Evolutionary conservation across 768 basidiomycete genomes (phyloP).

Genomic region (Leucocoprinus leucothites): DNA sequence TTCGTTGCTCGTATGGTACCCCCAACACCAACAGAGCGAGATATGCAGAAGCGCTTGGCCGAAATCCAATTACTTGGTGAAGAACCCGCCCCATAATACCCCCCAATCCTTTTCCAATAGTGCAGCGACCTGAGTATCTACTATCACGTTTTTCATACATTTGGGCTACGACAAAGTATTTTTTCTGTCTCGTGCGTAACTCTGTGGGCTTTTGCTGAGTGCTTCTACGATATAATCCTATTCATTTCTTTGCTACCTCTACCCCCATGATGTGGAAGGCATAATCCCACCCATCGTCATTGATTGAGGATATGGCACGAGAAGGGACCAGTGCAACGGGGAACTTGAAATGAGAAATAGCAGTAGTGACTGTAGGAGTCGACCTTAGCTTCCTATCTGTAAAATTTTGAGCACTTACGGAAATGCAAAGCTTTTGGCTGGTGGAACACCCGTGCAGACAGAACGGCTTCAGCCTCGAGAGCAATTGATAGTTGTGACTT

Average conservation of each 20-base stretch:
- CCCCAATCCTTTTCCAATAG: not conserved
- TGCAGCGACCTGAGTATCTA: not conserved
- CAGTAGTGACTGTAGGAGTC: not conserved
- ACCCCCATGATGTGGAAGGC: slow-evolving; percentile 44
- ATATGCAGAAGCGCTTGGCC: slow-evolving; percentile 78
- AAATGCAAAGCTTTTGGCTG: slow-evolving; percentile 21
- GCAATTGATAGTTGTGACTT: not conserved
- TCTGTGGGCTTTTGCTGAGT: not conserved
- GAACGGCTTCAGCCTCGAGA: slow-evolving; percentile 9
- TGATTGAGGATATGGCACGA: slow-evolving; percentile 40
- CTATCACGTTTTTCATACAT: not conserved
- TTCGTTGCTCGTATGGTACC: slow-evolving; percentile 77
- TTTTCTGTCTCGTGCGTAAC: too few relatives aligned
- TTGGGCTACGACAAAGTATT: not conserved
- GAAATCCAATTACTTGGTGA: slow-evolving; percentile 76
- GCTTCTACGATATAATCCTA: not conserved
- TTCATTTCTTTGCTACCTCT: not conserved
- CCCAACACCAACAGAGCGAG: slow-evolving; percentile 87
- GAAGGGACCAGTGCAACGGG: slow-evolving; percentile 53
- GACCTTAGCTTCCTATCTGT: not conserved
- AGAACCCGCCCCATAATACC: slow-evolving; percentile 45
- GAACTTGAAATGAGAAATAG: slow-evolving; percentile 9
- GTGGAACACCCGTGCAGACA: slow-evolving; percentile 51
- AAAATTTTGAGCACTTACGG: slow-evolving; percentile 23
- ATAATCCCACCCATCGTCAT: slow-evolving; percentile 50